These are phyloP conservation scores for Berberis thunbergii DNA, from an alignment of 164 flowering plant species.

Conservation along the genomic window DNA sequence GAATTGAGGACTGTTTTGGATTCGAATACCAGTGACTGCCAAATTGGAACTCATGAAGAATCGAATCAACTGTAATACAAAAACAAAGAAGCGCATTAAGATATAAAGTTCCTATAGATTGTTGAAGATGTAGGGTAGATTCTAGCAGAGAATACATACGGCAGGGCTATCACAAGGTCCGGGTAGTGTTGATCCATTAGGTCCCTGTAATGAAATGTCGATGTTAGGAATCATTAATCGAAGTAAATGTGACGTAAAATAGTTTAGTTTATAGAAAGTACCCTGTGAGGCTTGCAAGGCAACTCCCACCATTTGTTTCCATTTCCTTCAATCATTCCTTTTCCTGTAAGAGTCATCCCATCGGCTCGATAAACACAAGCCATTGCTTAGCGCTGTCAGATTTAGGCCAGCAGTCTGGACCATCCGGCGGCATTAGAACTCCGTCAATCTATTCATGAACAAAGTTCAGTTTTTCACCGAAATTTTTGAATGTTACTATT, in stretches of 20 bases:
- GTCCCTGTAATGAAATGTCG: constrained; percentile 49
- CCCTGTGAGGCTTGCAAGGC: constrained; percentile 85
- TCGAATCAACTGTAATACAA: constrained; percentile 32
- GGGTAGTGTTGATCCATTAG: constrained; percentile 58
- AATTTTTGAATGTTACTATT: neutral
- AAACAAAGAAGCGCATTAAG: neutral
- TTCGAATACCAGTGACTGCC: constrained; percentile 30
- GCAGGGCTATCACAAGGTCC: constrained; percentile 96
- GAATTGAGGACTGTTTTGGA: constrained; percentile 54
- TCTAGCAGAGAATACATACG: constrained; percentile 53
- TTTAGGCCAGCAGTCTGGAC: constrained; percentile 70
- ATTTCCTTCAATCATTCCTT: constrained; percentile 72
- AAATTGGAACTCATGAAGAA: constrained; percentile 58
- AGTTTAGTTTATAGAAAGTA: constrained; percentile 10
- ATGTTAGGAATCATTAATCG: neutral
- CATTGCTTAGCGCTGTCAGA: constrained; percentile 57
- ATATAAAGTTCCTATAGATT: neutral
- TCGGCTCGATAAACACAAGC: constrained; percentile 60
- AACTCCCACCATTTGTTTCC: constrained; percentile 85
- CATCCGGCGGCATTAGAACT: constrained; percentile 63
- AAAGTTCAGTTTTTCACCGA: neutral
- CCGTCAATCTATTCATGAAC: constrained; percentile 49
- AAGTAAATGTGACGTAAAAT: neutral
- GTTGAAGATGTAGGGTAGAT: neutral
- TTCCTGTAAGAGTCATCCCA: constrained; percentile 52